Percentiles rank a stretch among this genome's conserved stretches.
Evolutionary conservation across 2,329 filamentous ascomycete genomes (phyloP).

Genomic region (Verticillium dahliae): DNA sequence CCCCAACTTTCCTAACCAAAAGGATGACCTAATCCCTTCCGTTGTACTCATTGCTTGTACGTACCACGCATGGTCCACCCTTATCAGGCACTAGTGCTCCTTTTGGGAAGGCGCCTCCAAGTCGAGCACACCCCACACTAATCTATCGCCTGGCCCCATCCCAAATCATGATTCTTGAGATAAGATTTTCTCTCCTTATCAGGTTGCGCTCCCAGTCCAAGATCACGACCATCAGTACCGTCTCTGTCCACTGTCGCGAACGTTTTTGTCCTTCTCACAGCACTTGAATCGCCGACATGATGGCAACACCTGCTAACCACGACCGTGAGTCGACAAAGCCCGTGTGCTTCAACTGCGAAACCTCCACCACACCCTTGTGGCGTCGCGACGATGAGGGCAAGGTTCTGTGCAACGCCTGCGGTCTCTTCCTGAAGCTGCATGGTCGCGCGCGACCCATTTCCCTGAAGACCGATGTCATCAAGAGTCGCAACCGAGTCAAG

Average conservation of each 20-base stretch:
- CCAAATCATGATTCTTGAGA: constrained; percentile 5
- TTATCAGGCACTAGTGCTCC: neutral
- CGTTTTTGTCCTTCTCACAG: constrained; percentile 6
- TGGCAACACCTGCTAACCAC: constrained; percentile 49
- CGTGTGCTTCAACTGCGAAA: constrained; percentile 92
- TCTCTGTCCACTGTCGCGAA: neutral
- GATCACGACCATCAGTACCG: neutral
- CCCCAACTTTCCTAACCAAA: neutral
- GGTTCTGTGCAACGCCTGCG: constrained; percentile 97
- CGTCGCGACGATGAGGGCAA: constrained; percentile 92
- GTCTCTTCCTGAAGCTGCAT: constrained; percentile 94
- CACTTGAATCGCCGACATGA: constrained; percentile 30
- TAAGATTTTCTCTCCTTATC: constrained; percentile 3
- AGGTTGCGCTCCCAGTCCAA: neutral
- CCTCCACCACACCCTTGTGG: constrained; percentile 94
- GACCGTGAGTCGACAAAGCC: constrained; percentile 69
- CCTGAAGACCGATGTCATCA: constrained; percentile 98
- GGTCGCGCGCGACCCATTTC: constrained; percentile 89
- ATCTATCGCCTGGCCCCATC: neutral
- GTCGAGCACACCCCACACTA: neutral
- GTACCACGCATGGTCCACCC: neutral
- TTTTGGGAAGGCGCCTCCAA: neutral
- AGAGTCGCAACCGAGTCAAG: constrained; percentile 97
- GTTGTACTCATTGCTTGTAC: neutral
- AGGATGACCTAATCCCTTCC: neutral